Evolutionary conservation across 163 green algal species (phyloP), one percentile per base, ranked within the genome.

Genomic region (Scenedesmus sp.): DNA sequence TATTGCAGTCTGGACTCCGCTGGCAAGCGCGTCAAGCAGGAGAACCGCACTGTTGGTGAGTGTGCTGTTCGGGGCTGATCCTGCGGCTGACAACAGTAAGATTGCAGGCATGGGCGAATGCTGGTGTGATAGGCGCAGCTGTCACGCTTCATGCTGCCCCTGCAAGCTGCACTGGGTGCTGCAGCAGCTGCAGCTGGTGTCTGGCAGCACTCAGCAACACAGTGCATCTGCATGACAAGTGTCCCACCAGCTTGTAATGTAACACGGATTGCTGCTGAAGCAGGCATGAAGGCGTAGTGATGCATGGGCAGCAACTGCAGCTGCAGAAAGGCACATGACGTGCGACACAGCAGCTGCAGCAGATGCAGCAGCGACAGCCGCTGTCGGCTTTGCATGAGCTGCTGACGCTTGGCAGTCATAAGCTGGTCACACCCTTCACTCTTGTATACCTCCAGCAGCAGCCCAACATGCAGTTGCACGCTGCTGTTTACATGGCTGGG

Each of bases 1-100:
- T 95, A 93, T 80, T 95, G 91, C 87, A 84, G 49, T 15, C 49
- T 95, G 13, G 93, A 95, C 42, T 44, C 37, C 0, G 82, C 84
- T 59, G 91, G 92, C 59, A 92, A 85, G 92, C 88, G 88, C 59
- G 79, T 91, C 53, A 65, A 12, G 51, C 65, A 76, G 65, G 65
- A 49, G 89, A 59, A 84, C 53, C 84, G 85, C 90, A 92, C 91
- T 76, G 65, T 91, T 24, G 91, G 86, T 53, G 82, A 81, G 70
- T 70, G 24, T 9, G 42, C 30, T 15, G 30, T 37, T 0, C 33
- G 86, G 10, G 40, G 53, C 42, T 70, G 49, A 68, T 83, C 22
- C 12, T n/a, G 73, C 20, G 16, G 33, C 37, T n/a, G 37, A 30
- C 0, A 44, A 7, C 72, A 44, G 18, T 6, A n/a, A 15, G 7